Evolutionary conservation across 257 asterid genomes (phyloP), one percentile per base, ranked within the genome.

Genomic region (Nicotiana obtusifolia): DNA sequence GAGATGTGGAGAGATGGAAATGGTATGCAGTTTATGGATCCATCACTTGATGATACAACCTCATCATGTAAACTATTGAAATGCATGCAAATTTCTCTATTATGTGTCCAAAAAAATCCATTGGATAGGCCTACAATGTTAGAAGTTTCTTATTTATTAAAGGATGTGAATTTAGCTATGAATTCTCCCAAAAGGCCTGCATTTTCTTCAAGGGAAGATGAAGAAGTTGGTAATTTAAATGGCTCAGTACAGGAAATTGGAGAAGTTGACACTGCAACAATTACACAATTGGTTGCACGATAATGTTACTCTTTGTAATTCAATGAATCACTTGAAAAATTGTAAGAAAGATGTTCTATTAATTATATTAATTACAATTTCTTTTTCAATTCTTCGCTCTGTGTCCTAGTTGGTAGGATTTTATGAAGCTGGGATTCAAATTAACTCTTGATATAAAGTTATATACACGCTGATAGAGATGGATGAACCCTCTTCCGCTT

Each of bases 81-180:
- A 60, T 85, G 88, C 77, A 62, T 87, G 85, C 86, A 85, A 65
- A 84, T 85, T 64, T 87, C 87, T 15, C 77, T 85, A 31, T 81
- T 83, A 78, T 87, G 90, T 31, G 86, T 87, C 24, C 87, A 87
- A 82, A 85, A 83, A 76, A 59, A 76, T 67, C 77, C 86, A 54
- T 78, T 78, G 69, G 86, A 87, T 54, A 59, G 90, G 59, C 90
- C 90, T 14, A 67, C 85, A 47, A 83, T 85, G 88, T 81, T 87
- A 76, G 88, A 85, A 68, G 78, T 84, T 76, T 85, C 84, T 3
- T 84, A 82, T 0, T 85, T 81, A 88, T 85, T 87, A 0, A 83
- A 81, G 33, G 80, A 66, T 16, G 81, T 83, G 77, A 73, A 66
- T 28, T 64, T 54, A 28, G 78, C 14, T 26, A 26, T 87, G 35